Conservation (phyloP, 768 basidiomycete genomes). For the Xanthoconium purpureum region DNA sequence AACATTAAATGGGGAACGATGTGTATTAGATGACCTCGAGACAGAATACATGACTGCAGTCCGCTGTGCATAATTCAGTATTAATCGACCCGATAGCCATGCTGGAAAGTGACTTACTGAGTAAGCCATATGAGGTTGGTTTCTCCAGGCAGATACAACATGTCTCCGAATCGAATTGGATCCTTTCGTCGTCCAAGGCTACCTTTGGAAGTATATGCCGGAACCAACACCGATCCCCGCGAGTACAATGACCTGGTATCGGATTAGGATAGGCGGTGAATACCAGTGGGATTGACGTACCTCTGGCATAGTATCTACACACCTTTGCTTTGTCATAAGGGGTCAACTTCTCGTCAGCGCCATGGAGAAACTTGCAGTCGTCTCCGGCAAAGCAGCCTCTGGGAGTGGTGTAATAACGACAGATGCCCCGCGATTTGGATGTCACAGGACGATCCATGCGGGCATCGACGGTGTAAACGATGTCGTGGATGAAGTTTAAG, state of each 20-base stretch:
- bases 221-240: conserved; percentile 77
- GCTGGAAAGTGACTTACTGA: conserved; percentile 43
- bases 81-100: background rate
- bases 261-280: background rate
- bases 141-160: conserved; percentile 78
- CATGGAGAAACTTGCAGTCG: conserved; percentile 77
- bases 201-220: conserved; percentile 41
- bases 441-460: conserved; percentile 56
- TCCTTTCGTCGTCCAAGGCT: conserved; percentile 23
- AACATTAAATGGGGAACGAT: background rate
- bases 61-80: conserved; percentile 39
- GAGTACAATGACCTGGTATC: conserved; percentile 61
- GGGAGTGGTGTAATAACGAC: conserved; percentile 59
- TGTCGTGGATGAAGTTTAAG: conserved; percentile 1
- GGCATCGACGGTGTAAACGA: conserved; percentile 19
- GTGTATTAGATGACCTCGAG: conserved; percentile 45
- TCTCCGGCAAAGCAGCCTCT: conserved; percentile 70
- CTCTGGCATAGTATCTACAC: conserved; percentile 62
- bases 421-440: conserved; percentile 68
- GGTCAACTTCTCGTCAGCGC: conserved; percentile 48
- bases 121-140: conserved; percentile 64
- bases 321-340: conserved; percentile 70
- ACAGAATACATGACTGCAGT: conserved; percentile 80
- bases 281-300: conserved; percentile 31
- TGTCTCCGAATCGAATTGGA: conserved; percentile 40